Conservation (phyloP, 2,329 filamentous ascomycete genomes). For the Curvularia spicifera region DNA sequence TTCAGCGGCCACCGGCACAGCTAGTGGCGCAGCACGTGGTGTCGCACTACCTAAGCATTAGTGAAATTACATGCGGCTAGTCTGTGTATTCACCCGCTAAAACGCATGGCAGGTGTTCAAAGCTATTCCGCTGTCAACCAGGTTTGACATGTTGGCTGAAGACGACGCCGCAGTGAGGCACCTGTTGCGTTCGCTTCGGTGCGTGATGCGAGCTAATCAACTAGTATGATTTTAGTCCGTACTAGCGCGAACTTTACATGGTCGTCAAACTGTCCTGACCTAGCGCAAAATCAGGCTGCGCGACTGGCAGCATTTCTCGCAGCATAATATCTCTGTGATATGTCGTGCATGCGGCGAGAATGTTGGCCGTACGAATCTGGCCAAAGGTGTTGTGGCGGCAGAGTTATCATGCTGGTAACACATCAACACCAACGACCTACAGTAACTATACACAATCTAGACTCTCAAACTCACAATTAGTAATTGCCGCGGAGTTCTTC, state of each 20-base stretch:
- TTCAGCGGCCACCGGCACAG: slow-evolving; percentile 18
- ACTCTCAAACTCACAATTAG: not conserved
- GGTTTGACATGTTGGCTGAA: slow-evolving; percentile 22
- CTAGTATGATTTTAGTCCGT: slow-evolving; percentile 7
- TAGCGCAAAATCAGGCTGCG: slow-evolving; percentile 6
- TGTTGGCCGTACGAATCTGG: not conserved
- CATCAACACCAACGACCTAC: not conserved
- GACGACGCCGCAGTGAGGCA: slow-evolving; percentile 11
- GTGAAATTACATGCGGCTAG: slow-evolving; percentile 18
- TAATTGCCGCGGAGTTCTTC: not conserved
- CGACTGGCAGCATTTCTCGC: not conserved
- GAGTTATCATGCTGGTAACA: not conserved
- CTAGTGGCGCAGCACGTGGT: slow-evolving; percentile 23
- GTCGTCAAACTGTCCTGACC: slow-evolving; percentile 23
- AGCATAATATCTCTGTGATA: slow-evolving; percentile 2
- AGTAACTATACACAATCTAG: not conserved
- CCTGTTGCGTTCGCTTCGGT: slow-evolving; percentile 5
- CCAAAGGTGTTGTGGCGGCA: not conserved
- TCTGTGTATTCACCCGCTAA: slow-evolving; percentile 20
- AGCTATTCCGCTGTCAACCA: slow-evolving; percentile 30
- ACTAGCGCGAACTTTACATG: slow-evolving; percentile 18
- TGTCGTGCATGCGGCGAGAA: slow-evolving; percentile 1
- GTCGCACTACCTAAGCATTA: slow-evolving; percentile 25
- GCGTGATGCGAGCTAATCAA: slow-evolving; percentile 9
- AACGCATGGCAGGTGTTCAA: slow-evolving; percentile 18